phyloP scores from a whole-genome alignment of 257 asterid species.

The Leonotis leonurus region DNA sequence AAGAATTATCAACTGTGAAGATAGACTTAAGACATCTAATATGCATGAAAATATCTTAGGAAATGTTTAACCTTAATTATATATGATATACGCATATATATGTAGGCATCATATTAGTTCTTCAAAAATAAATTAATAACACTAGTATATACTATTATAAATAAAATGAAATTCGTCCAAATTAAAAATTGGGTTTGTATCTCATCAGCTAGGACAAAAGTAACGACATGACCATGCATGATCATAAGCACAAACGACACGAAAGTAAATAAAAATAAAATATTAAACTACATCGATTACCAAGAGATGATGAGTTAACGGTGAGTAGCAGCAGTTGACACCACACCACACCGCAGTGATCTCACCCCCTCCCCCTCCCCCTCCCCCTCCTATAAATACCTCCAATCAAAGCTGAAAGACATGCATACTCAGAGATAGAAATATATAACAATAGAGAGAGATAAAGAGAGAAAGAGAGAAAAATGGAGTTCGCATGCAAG shows the following conservation, averaged over 20 bases:
- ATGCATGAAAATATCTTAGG: no score
- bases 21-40: no score
- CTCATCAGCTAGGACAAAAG: background rate
- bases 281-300: background rate
- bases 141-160: no score
- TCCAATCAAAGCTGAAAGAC: background rate
- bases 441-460: background rate
- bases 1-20: no score
- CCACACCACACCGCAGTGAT: no score
- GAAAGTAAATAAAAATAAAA: background rate
- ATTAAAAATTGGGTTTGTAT: background rate
- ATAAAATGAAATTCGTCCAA: no score
- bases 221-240: background rate
- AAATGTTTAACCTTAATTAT: no score
- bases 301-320: background rate
- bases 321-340: background rate
- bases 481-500: slow-evolving; percentile 55
- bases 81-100: no score
- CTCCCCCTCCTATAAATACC: slow-evolving; percentile 13
- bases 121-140: no score
- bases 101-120: no score
- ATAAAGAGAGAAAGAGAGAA: background rate
- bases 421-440: background rate
- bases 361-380: background rate
- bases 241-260: background rate